Base-by-base conservation (phyloP, 1,284 basidiomycete genomes). In the Marasmius oreades region DNA sequence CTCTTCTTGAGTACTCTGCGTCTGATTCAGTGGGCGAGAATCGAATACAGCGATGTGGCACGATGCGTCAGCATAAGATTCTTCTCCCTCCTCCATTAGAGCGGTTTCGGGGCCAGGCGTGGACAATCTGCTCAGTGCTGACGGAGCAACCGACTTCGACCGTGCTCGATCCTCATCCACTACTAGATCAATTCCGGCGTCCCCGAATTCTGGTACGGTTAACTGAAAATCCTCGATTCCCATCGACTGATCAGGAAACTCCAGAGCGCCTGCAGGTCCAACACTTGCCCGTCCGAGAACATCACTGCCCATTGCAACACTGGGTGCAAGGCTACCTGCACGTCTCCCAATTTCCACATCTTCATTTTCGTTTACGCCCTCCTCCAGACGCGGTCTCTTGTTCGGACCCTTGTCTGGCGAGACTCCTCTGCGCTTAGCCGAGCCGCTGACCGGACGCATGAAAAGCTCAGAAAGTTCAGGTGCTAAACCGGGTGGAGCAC, bases 31-130 rank as follows among this genome's bases (percentile, higher is more conserved):
- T 60, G 79, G 75, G 51, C 86, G 83, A 42, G 80, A 73, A 66
- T 96, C 95, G 67, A 97, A 97, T 61, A 85, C 77, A 4, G 88
- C 87, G 59, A 97, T 88, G 0, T 90, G 89, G 66, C 92, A 92
- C 31, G 81, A 78, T 31, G 79, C 76, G 68, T 92, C 86, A 7
- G 85, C 85, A 63, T 85, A 88, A 5, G 77, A 77, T 63, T 82
- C 82, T 16, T 84, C 78, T 22, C 77, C 80, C 58, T 88, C 86
- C 51, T 81, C 85, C 45, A 67, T 57, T 6, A 64, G 57, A 20
- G 74, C 63, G n/a, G 70, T 79, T 7, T 84, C 85, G 5, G 79
- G 76, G 3, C 75, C 85, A 31, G 88, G 85, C 0, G 89, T 90
- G 11, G 88, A 88, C 55, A 87, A 59, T 24, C 89, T 81, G 59